Percentiles rank a stretch among this genome's conserved stretches.
These are phyloP conservation scores for Diaporthe citriasiana DNA, from an alignment of 2,329 filamentous ascomycete genomes.

Conservation along the genomic window DNA sequence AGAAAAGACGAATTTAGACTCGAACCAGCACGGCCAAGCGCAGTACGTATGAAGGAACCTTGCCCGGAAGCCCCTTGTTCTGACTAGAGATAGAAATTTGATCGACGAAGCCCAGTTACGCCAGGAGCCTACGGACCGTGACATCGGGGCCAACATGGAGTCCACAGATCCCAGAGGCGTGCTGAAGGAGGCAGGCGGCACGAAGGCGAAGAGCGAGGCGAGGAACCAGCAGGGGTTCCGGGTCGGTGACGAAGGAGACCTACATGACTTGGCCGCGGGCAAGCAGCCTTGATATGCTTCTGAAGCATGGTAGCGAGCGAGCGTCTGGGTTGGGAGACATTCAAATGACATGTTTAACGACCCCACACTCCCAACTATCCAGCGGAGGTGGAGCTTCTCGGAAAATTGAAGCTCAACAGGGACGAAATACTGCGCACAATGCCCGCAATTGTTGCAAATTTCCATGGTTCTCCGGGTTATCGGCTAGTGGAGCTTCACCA, in stretches of 20 bases:
- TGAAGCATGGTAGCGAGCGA: background rate
- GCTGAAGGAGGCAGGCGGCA: background rate
- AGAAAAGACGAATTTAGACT: background rate
- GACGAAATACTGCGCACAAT: background rate
- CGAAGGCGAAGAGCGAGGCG: slow-evolving; percentile 3
- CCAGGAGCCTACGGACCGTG: slow-evolving; percentile 34
- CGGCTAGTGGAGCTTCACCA: too few relatives aligned
- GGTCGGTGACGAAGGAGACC: slow-evolving; percentile 26
- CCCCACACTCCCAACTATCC: background rate
- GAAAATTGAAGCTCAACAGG: background rate
- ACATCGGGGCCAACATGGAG: slow-evolving; percentile 34
- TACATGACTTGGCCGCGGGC: background rate
- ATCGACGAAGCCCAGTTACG: slow-evolving; percentile 30
- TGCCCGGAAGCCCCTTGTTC: too few relatives aligned
- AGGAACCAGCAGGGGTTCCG: slow-evolving; percentile 13
- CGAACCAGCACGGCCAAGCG: slow-evolving; percentile 16
- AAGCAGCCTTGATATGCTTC: slow-evolving; percentile 9
- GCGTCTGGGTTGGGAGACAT: background rate
- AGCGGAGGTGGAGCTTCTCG: background rate
- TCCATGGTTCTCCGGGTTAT: too few relatives aligned
- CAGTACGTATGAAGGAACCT: background rate
- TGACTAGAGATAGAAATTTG: slow-evolving; percentile 24
- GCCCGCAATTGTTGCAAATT: too few relatives aligned
- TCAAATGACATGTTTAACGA: background rate
- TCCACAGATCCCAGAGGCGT: slow-evolving; percentile 7